Base-by-base conservation (phyloP, 73 alveolate genomes). In the Paramecium pentaurelia region DNA sequence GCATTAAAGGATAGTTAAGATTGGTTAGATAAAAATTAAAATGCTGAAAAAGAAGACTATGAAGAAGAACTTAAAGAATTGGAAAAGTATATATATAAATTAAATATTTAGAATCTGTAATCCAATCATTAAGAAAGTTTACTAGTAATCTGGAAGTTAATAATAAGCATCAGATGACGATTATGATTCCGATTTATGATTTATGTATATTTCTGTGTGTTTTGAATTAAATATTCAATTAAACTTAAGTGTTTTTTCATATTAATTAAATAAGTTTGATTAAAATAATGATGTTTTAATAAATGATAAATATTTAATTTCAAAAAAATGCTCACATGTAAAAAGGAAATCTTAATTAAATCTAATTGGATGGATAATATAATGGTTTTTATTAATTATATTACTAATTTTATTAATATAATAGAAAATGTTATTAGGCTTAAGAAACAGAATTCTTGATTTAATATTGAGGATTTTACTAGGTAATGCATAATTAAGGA, bases 111-210 rank as follows among this genome's bases (percentile, higher is more conserved):
- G 93, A 96, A 97, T 94, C 75, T 97, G 99, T 92, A 97, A 97
- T 80, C 99, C 99, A 44, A 97, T 97, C 75, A 95, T 97, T 91
- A 88, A 97, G 14, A 97, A 94, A 92, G 95, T 97, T 49, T 97
- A 97, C 96, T 86, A 97, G 64, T 95, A 86, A 60, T 88, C 91
- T 8, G 99, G 99, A 27, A 95, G 98, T 0, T 90, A 77, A 86
- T 58, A 96, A 34, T 95, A 94, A 47, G 97, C 92, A 18, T 58
- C 64, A 28, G 94, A 94, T n/a, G 97, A 95, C 30, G 97, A 95
- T 38, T 93, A 88, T 32, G 95, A 94, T 80, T 95, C 93, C 47
- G 97, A 95, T 45, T 85, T 92, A 44, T 80, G 91, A 80, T 80
- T 80, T 45, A 64, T 64, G 84, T 64, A 64, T 64, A 64, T 64